These are phyloP conservation scores for Phyllosticta paracitricarpa DNA, from an alignment of 2,329 filamentous ascomycete species.

Conservation along the genomic window DNA sequence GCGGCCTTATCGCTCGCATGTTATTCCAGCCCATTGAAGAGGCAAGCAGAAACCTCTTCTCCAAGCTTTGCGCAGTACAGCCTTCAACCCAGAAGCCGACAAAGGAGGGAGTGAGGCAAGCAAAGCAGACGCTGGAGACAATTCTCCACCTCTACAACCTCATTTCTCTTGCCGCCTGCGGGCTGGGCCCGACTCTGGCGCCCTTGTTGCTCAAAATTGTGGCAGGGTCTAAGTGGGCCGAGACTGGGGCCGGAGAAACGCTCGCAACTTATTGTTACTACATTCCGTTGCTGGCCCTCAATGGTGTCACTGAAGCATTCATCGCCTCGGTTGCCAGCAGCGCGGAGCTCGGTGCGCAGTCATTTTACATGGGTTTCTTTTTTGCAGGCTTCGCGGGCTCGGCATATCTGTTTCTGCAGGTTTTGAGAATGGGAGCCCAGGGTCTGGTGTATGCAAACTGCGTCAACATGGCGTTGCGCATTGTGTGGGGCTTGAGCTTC, in stretches of 20 bases:
- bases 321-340: constrained; percentile 77
- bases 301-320: constrained; percentile 87
- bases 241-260: constrained; percentile 60
- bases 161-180: constrained; percentile 57
- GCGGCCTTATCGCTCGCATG: constrained; percentile 75
- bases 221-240: constrained; percentile 67
- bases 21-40: constrained; percentile 95
- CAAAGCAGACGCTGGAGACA: constrained; percentile 45
- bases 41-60: constrained; percentile 81
- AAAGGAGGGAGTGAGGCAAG: constrained; percentile 24
- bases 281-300: constrained; percentile 83
- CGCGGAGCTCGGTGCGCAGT: constrained; percentile 65
- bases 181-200: constrained; percentile 65
- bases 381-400: constrained; percentile 64
- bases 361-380: constrained; percentile 74
- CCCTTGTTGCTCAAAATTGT: constrained; percentile 64
- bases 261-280: constrained; percentile 82
- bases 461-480: constrained; percentile 81
- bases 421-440: constrained; percentile 59
- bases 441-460: constrained; percentile 81
- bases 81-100: constrained; percentile 1
- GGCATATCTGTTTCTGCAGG: constrained; percentile 64
- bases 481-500: constrained; percentile 69
- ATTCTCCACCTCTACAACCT: constrained; percentile 67
- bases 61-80: constrained; percentile 54